Conservation (phyloP, 129 eudicot species). For the Saussurea involucrata region DNA sequence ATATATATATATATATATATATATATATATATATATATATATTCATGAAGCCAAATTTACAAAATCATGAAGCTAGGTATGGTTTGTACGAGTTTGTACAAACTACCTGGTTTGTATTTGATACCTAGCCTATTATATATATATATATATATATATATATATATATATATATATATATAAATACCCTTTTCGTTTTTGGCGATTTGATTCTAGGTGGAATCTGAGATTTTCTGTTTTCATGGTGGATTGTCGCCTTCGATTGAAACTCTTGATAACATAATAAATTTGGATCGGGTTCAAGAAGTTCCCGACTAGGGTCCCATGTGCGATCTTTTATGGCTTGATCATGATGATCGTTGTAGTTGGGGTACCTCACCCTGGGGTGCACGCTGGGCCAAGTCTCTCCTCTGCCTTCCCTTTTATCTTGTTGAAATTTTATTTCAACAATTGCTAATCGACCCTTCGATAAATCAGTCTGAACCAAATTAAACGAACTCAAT, state of each 20-base stretch:
- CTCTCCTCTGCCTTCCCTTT: slow-evolving; percentile 1
- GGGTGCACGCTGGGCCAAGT: slow-evolving; percentile 80
- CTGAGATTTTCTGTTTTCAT: slow-evolving; percentile 69
- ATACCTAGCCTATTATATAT: no score
- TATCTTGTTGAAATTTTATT: not conserved
- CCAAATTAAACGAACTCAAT: no score
- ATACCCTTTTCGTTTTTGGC: not conserved
- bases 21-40: no score
- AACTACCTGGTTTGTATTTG: no score
- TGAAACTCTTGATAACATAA: slow-evolving; percentile 62
- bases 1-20: no score
- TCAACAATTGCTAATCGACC: not conserved
- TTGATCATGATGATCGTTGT: slow-evolving; percentile 78
- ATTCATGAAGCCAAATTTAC: no score
- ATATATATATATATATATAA: no score
- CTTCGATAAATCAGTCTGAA: no score
- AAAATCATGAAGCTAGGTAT: no score
- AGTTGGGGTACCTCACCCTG: slow-evolving; percentile 81
- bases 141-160: no score
- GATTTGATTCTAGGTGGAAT: slow-evolving; percentile 43
- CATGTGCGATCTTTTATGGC: slow-evolving; percentile 77
- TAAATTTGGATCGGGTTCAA: slow-evolving; percentile 71
- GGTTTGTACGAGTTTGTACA: no score
- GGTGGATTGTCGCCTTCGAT: slow-evolving; percentile 75
- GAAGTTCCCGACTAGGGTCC: slow-evolving; percentile 79